phyloP scores from a whole-genome alignment of 2,329 filamentous ascomycete species.

The Xylariaceae sp. region DNA sequence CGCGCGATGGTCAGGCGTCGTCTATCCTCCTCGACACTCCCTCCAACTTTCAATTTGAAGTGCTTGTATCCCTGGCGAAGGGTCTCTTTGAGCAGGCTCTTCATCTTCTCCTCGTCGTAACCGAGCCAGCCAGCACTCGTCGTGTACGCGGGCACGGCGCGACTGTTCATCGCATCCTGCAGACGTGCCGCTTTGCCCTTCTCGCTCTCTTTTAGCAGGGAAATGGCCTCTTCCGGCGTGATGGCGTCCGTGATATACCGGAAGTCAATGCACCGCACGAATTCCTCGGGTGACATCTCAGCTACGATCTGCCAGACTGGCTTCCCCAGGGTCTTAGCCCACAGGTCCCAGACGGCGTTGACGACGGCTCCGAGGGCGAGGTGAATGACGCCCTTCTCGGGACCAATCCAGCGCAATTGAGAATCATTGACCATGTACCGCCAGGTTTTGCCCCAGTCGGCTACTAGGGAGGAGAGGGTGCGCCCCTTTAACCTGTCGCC shows the following conservation, averaged over 20 bases:
- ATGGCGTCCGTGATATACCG: conserved; percentile 92
- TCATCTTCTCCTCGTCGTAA: conserved; percentile 84
- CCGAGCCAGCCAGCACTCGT: conserved; percentile 90
- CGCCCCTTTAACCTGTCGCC: conserved; percentile 69
- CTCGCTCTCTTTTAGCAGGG: conserved; percentile 61
- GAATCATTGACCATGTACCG: conserved; percentile 85
- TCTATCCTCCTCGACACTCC: conserved; percentile 64
- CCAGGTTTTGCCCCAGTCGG: conserved; percentile 85
- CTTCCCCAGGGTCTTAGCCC: conserved; percentile 80
- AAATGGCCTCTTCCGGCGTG: conserved; percentile 75
- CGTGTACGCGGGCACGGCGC: conserved; percentile 84
- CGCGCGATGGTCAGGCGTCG: conserved; percentile 67
- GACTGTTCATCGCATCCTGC: conserved; percentile 64
- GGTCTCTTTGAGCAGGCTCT: conserved; percentile 65
- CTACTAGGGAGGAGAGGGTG: conserved; percentile 69
- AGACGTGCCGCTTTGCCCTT: conserved; percentile 64
- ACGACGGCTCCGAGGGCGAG: conserved; percentile 83
- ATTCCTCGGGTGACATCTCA: conserved; percentile 83
- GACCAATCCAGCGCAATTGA: conserved; percentile 88
- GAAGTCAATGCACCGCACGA: conserved; percentile 87
- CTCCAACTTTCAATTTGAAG: conserved; percentile 89
- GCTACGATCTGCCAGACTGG: conserved; percentile 87
- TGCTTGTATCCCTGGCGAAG: conserved; percentile 71
- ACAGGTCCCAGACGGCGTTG: conserved; percentile 93
- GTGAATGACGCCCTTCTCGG: conserved; percentile 91